phyloP scores from a whole-genome alignment of 495 filamentous ascomycete genomes.

The Jackrogersella multiformis region DNA sequence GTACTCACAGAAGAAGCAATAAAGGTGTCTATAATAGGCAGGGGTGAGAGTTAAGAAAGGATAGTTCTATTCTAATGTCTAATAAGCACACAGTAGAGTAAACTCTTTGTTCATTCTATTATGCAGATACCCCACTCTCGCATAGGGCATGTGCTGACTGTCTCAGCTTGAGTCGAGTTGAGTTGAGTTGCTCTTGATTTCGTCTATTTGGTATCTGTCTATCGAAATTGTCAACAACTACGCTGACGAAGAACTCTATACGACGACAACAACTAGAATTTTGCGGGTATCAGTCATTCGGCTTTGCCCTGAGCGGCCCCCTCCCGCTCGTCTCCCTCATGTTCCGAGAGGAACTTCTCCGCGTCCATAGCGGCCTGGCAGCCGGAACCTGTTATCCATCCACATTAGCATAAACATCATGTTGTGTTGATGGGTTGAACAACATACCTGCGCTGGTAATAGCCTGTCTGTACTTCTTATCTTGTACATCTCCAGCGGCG shows the following conservation, averaged over 20 bases:
- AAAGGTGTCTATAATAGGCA: too few relatives aligned
- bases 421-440: background rate
- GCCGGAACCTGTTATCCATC: conserved; percentile 73
- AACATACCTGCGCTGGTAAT: conserved; percentile 94
- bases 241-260: conserved; percentile 20
- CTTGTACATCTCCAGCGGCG: conserved; percentile 96
- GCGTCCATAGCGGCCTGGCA: conserved; percentile 95
- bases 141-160: background rate
- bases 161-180: too few relatives aligned
- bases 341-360: conserved; percentile 87
- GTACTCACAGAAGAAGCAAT: too few relatives aligned
- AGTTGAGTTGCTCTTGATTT: conserved; percentile 16
- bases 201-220: conserved; percentile 42
- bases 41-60: too few relatives aligned
- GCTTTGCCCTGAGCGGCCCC: conserved; percentile 45
- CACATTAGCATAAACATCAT: conserved; percentile 45
- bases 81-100: background rate
- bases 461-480: conserved; percentile 97
- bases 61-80: background rate
- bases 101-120: background rate
- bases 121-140: background rate
- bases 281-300: conserved; percentile 31
- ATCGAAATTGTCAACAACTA: conserved; percentile 14
- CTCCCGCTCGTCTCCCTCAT: conserved; percentile 62
- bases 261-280: conserved; percentile 6